Percentiles rank a stretch among this genome's conserved stretches.
Conservation (phyloP, 2,329 filamentous ascomycete species). For the Fusarium hostae region DNA sequence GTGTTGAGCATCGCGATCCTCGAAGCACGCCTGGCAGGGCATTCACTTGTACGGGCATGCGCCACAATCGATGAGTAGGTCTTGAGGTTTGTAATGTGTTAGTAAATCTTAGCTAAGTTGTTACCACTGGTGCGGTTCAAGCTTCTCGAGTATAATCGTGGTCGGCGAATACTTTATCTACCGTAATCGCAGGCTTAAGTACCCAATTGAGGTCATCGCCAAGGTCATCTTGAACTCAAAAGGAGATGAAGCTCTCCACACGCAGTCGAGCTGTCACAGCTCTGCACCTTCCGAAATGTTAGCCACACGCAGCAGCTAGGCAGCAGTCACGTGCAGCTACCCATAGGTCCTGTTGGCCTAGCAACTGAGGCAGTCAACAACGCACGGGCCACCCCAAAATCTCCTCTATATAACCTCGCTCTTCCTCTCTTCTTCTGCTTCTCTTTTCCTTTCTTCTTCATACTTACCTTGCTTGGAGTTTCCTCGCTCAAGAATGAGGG, state of each 20-base stretch:
- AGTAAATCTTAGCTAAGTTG: constrained; percentile 1
- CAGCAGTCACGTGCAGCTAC: background rate
- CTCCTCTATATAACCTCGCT: constrained; percentile 46
- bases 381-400: background rate
- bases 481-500: constrained; percentile 58
- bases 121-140: background rate
- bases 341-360: background rate
- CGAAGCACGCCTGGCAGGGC: background rate
- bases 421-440: constrained; percentile 31
- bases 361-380: background rate
- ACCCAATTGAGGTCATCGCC: constrained; percentile 1
- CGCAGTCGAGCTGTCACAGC: background rate
- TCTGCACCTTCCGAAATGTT: background rate
- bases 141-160: background rate
- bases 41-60: background rate
- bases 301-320: background rate
- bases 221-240: constrained; percentile 12
- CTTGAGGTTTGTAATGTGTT: background rate
- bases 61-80: constrained; percentile 1
- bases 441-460: constrained; percentile 57
- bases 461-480: constrained; percentile 64
- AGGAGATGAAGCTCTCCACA: constrained; percentile 15
- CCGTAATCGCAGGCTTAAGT: background rate
- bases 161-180: background rate
- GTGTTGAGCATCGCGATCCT: background rate